phyloP scores from a whole-genome alignment of 345 rosid genomes.

The Bruguiera sexangula region DNA sequence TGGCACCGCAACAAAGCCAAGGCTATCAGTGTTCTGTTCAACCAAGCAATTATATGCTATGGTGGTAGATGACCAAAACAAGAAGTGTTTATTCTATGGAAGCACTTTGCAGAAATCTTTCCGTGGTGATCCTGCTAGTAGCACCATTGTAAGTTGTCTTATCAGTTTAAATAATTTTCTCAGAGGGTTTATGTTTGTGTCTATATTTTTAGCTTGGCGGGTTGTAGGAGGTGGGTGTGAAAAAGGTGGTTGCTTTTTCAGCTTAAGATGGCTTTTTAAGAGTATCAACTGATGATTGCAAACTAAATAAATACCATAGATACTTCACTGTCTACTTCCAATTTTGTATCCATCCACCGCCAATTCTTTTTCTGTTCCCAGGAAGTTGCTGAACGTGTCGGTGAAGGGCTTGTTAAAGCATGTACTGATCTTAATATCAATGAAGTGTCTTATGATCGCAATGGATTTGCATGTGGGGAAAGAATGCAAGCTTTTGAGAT shows the following conservation, averaged over 20 bases:
- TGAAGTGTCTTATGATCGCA: slow-evolving; percentile 78
- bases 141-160: slow-evolving; percentile 51
- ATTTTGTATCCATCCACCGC: not conserved
- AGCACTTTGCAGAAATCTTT: slow-evolving; percentile 82
- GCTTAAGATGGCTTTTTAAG: not conserved
- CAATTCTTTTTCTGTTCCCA: slow-evolving; percentile 21
- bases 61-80: slow-evolving; percentile 85
- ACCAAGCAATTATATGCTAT: slow-evolving; percentile 79
- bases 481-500: slow-evolving; percentile 80
- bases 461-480: slow-evolving; percentile 69
- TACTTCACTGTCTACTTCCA: not conserved
- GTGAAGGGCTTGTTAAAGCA: slow-evolving; percentile 75
- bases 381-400: slow-evolving; percentile 82
- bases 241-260: not conserved
- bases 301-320: not conserved
- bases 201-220: not conserved
- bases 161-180: too few relatives aligned
- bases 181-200: too few relatives aligned
- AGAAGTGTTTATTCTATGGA: slow-evolving; percentile 70
- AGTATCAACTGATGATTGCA: not conserved
- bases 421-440: slow-evolving; percentile 55
- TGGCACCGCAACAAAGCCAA: slow-evolving; percentile 63
- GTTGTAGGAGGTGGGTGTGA: too few relatives aligned
- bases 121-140: slow-evolving; percentile 52
- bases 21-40: slow-evolving; percentile 90